Percentiles rank a stretch among this genome's conserved stretches.
phyloP scores from a whole-genome alignment of 768 basidiomycete genomes.

The Asterophora parasitica region DNA sequence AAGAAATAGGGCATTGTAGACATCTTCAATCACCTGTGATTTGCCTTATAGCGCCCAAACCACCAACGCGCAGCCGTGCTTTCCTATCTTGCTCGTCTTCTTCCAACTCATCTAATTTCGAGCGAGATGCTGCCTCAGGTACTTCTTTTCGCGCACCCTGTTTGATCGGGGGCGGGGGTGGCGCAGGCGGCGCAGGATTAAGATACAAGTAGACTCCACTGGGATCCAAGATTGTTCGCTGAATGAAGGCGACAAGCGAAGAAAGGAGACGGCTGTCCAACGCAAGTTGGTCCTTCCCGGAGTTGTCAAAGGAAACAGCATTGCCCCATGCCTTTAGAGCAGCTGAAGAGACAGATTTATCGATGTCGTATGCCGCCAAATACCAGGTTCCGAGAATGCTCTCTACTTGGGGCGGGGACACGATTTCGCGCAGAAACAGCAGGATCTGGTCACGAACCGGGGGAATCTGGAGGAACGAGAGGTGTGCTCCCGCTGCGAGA shows the following conservation, averaged over 20 bases:
- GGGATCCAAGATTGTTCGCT: constrained; percentile 58
- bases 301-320: constrained; percentile 22
- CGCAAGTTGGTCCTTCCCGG: constrained; percentile 19
- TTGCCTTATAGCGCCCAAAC: constrained; percentile 62
- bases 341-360: constrained; percentile 49
- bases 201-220: constrained; percentile 50
- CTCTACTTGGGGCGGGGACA: constrained; percentile 46
- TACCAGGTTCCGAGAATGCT: constrained; percentile 69
- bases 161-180: constrained; percentile 27
- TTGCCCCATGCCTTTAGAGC: constrained; percentile 54
- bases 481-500: constrained; percentile 57
- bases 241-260: constrained; percentile 46
- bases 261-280: constrained; percentile 28
- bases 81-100: constrained; percentile 67
- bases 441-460: constrained; percentile 44
- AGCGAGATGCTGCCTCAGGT: constrained; percentile 29
- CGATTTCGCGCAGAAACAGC: constrained; percentile 44
- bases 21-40: constrained; percentile 42
- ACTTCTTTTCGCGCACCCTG: constrained; percentile 30
- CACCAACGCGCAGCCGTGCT: constrained; percentile 65
- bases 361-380: constrained; percentile 66
- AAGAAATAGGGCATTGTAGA: neutral
- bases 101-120: constrained; percentile 56
- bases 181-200: constrained; percentile 55
- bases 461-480: constrained; percentile 56